Conservation (phyloP, 495 filamentous ascomycete species). For the Neurospora sp. region DNA sequence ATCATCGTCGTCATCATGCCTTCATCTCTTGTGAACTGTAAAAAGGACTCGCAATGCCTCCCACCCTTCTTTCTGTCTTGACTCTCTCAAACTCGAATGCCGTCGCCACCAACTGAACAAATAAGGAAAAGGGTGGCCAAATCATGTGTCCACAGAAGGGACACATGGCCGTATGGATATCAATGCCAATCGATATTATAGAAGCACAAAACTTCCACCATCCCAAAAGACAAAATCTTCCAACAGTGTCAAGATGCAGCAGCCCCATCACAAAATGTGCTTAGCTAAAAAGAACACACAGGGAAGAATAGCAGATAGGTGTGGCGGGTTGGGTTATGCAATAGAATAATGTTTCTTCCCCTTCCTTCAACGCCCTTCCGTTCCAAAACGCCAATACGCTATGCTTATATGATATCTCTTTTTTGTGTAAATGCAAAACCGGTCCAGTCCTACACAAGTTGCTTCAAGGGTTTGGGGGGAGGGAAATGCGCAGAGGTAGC, state of each 20-base stretch:
- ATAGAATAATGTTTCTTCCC: background rate
- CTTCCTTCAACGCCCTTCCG: conserved; percentile 1
- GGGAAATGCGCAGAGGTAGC: conserved; percentile 1
- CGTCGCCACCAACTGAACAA: background rate
- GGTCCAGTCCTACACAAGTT: background rate
- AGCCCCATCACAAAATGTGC: background rate
- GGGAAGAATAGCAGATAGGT: background rate
- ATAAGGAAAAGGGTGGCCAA: background rate
- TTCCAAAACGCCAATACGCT: conserved; percentile 16
- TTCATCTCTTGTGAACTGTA: background rate
- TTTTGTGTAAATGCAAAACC: conserved; percentile 5
- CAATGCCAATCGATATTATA: background rate
- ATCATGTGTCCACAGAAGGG: background rate
- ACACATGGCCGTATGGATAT: background rate
- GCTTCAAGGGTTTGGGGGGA: background rate
- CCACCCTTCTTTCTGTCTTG: background rate
- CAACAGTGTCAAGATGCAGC: background rate
- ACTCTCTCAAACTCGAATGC: background rate
- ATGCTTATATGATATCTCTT: conserved; percentile 15
- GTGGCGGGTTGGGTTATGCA: background rate
- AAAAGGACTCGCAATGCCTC: background rate
- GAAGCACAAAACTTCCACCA: background rate
- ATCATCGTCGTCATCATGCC: background rate
- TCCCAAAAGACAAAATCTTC: background rate
- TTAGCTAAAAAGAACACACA: background rate